Base-by-base conservation (phyloP, 129 eudicot genomes). In the Arctium lappa region DNA sequence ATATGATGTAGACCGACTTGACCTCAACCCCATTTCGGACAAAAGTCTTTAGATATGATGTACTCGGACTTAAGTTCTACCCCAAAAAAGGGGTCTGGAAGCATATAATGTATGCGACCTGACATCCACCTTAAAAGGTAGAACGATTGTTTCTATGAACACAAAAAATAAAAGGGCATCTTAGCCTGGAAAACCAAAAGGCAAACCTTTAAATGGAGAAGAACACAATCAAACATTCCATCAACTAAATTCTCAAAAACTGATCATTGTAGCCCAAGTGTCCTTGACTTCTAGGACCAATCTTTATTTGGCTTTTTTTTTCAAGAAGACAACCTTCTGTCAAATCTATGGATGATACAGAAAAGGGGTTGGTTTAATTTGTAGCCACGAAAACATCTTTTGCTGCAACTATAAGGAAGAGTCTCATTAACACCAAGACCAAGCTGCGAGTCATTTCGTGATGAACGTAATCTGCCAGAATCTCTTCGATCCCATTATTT, bases 381-480 rank as follows among this genome's bases (percentile, higher is more conserved):
- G 87, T 84, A 31, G 87, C 87, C 72, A 87, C 87, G 37, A 87
- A 84, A 62, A 88, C 87, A 85, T 88, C 91, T 80, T 88, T 88
- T 36, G 87, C 87, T 60, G 83, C 91, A 34, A 88, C 86, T 56
- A 88, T 78, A 62, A 88, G 87, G 85, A 88, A 85, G 83, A 88
- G 83, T 76, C 89, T 88, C 89, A 88, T 80, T 32, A 73, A 29
- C 46, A 88, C 91, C 87, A 88, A 75, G 53, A 88, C 50, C 80
- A 79, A 79, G 83, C 86, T 85, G 77, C 89, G 89, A 74, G 91
- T 82, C 91, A 88, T 88, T 79, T 88, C 87, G 13, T 88, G 91
- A 85, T 88, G 91, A 82, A 88, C 91, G 13, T 85, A 82, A 83
- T 88, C 91, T 6, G 91, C 89, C 85, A 88, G 66, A 79, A 88